phyloP scores from a whole-genome alignment of 352 stramenopile genomes.

The Elongisporangium prolatum region DNA sequence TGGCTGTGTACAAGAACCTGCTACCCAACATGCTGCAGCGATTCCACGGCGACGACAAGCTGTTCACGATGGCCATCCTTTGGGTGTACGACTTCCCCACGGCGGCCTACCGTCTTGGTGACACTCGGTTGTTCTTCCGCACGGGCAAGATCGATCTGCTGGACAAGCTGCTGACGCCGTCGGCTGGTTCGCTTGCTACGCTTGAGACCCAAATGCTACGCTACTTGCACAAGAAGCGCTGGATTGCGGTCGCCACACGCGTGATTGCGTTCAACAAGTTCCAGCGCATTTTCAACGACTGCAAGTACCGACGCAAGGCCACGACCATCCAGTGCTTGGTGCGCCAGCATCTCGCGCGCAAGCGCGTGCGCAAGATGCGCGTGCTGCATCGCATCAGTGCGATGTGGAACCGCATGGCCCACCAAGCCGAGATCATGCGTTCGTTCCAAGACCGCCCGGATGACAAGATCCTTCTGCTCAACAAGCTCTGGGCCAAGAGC shows the following conservation, averaged over 20 bases:
- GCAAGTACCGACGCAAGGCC: constrained; percentile 63
- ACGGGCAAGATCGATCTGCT: constrained; percentile 84
- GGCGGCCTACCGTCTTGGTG: constrained; percentile 70
- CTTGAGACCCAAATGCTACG: constrained; percentile 41
- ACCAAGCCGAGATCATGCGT: constrained; percentile 69
- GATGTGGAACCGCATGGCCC: constrained; percentile 59
- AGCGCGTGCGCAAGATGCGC: constrained; percentile 56
- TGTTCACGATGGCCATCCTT: constrained; percentile 84
- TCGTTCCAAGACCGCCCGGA: constrained; percentile 71
- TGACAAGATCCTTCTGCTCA: constrained; percentile 78
- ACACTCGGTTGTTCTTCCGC: constrained; percentile 80
- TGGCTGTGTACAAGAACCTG: constrained; percentile 75
- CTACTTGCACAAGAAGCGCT: constrained; percentile 77
- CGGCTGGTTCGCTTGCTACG: constrained; percentile 17
- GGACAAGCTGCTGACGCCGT: constrained; percentile 68
- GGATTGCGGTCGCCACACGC: constrained; percentile 61
- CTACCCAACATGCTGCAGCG: constrained; percentile 54
- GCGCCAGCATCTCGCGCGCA: constrained; percentile 67
- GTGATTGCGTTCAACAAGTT: constrained; percentile 72
- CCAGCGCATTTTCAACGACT: constrained; percentile 61
- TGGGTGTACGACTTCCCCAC: constrained; percentile 74
- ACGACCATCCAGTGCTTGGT: constrained; percentile 78
- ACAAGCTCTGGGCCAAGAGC: constrained; percentile 65
- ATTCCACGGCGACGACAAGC: constrained; percentile 81
- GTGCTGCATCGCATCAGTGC: constrained; percentile 53